Conservation (phyloP, 176 grass and related monocot genomes). For the Triticum dicoccoides region DNA sequence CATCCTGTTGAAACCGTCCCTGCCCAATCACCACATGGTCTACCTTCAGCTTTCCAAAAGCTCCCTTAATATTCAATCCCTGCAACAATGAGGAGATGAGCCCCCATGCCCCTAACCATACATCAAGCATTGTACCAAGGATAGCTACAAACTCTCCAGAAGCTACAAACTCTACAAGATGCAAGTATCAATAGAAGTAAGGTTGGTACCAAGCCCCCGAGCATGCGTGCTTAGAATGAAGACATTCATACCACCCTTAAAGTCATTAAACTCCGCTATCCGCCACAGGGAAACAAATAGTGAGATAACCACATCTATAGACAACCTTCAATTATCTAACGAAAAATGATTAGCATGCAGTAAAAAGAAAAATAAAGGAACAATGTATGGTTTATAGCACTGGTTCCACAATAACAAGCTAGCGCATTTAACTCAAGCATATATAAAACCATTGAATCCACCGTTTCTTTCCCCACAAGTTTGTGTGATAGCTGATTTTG, state of each 20-base stretch:
- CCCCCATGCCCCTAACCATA: conserved; percentile 4
- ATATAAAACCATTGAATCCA: not conserved
- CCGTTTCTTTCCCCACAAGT: not conserved
- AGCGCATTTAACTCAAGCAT: not conserved
- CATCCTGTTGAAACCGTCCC: conserved; percentile 82
- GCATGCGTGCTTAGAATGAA: conserved; percentile 89
- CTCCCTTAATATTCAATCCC: conserved; percentile 80
- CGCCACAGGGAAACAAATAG: conserved; percentile 16
- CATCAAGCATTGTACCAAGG: conserved; percentile 29
- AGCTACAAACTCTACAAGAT: conserved; percentile 51
- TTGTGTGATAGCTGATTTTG: not conserved
- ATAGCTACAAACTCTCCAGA: not conserved
- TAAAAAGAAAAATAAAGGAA: not conserved
- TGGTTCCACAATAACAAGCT: not conserved
- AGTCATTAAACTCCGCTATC: conserved; percentile 81
- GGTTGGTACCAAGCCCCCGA: conserved; percentile 81
- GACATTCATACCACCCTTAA: conserved; percentile 50
- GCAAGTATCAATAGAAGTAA: conserved; percentile 81
- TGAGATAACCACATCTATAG: not conserved
- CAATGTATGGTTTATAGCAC: not conserved
- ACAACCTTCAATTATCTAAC: not conserved
- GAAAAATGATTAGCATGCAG: not conserved
- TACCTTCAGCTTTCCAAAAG: conserved; percentile 84
- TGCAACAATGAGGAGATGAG: conserved; percentile 25
- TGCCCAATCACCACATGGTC: conserved; percentile 89